These are phyloP conservation scores for Nidularia pulvinata DNA, from an alignment of 768 basidiomycete species.

Conservation along the genomic window DNA sequence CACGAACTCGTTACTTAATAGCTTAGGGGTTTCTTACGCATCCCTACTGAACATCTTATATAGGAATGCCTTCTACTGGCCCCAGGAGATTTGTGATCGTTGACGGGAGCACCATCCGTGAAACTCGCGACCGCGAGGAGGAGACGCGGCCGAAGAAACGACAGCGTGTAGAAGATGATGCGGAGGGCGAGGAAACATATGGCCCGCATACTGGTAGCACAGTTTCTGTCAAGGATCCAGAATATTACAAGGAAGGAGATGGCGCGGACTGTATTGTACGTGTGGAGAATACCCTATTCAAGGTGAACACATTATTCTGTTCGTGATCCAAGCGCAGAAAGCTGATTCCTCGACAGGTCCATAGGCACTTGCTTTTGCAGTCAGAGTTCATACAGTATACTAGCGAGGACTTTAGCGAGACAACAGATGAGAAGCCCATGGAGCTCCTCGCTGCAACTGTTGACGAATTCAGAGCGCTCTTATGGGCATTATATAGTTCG, in stretches of 20 bases:
- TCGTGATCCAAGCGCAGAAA: not conserved
- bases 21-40: too few species aligned
- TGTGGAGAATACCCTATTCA: slow-evolving; percentile 47
- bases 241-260: slow-evolving; percentile 33
- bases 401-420: slow-evolving; percentile 6
- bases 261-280: slow-evolving; percentile 40
- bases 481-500: slow-evolving; percentile 54
- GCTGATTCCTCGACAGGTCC: slow-evolving; percentile 13
- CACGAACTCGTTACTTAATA: too few species aligned
- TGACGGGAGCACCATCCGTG: slow-evolving; percentile 26
- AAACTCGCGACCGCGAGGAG: slow-evolving; percentile 21
- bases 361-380: slow-evolving; percentile 14
- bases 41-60: too few species aligned
- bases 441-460: slow-evolving; percentile 38
- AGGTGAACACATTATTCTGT: slow-evolving; percentile 32
- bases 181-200: slow-evolving; percentile 10
- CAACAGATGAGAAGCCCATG: slow-evolving; percentile 33
- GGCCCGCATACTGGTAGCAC: not conserved
- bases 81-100: slow-evolving; percentile 25
- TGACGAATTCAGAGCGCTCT: slow-evolving; percentile 48
- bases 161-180: slow-evolving; percentile 20
- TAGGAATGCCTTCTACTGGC: too few species aligned
- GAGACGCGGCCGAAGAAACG: slow-evolving; percentile 22
- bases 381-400: slow-evolving; percentile 13
- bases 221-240: slow-evolving; percentile 16